These are phyloP conservation scores for Penicillium coffeae DNA, from an alignment of 495 filamentous ascomycete genomes.

Conservation along the genomic window DNA sequence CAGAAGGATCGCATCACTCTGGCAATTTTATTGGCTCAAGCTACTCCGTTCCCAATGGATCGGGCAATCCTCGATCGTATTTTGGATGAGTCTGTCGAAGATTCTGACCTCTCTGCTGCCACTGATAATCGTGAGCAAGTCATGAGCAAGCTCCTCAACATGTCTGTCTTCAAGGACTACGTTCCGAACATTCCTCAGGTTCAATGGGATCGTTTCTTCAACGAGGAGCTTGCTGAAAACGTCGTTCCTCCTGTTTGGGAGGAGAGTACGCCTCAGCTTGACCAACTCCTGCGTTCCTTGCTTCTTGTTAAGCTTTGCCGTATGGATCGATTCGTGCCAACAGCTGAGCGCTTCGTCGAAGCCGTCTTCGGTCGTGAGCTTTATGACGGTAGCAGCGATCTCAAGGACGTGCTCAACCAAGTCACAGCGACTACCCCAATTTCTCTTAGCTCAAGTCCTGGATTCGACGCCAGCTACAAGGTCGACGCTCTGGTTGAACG, in stretches of 20 bases:
- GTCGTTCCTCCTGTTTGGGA: conserved; percentile 78
- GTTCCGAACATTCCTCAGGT: conserved; percentile 56
- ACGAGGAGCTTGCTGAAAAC: conserved; percentile 84
- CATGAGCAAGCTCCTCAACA: conserved; percentile 61
- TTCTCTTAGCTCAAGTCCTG: conserved; percentile 86
- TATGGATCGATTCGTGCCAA: conserved; percentile 89
- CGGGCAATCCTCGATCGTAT: conserved; percentile 80
- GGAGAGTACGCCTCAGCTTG: conserved; percentile 55
- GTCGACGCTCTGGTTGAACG: conserved; percentile 91
- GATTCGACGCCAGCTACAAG: conserved; percentile 98
- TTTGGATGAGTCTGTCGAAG: conserved; percentile 72
- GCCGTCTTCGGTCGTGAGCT: conserved; percentile 83
- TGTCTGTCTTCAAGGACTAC: conserved; percentile 70
- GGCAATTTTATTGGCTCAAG: conserved; percentile 94
- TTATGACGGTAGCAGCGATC: conserved; percentile 75
- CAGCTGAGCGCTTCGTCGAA: conserved; percentile 84
- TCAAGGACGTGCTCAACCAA: conserved; percentile 79
- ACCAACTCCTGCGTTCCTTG: conserved; percentile 78
- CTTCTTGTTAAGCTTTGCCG: conserved; percentile 92
- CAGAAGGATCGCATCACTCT: conserved; percentile 93
- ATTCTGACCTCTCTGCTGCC: conserved; percentile 72
- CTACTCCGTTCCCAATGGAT: conserved; percentile 90
- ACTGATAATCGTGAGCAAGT: conserved; percentile 62
- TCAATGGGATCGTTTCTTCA: conserved; percentile 76
- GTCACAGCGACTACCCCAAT: conserved; percentile 83